These are phyloP conservation scores for Alternaria hordeiaustralica DNA, from an alignment of 2,329 filamentous ascomycete species.

Conservation along the genomic window DNA sequence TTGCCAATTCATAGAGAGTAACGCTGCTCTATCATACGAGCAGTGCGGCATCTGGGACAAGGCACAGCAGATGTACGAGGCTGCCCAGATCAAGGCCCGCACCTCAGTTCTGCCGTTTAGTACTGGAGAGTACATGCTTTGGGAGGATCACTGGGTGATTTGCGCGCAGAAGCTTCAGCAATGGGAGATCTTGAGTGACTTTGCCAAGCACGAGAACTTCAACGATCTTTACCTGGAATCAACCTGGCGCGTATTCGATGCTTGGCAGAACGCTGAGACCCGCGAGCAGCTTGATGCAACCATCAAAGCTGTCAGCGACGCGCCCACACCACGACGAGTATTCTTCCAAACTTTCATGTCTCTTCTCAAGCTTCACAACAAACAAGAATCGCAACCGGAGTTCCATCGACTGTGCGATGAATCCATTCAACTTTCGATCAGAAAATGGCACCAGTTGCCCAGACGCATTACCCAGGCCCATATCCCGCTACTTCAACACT, in stretches of 20 bases:
- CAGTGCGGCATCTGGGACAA: slow-evolving; percentile 99
- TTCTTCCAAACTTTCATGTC: slow-evolving; percentile 99
- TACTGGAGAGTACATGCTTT: slow-evolving; percentile 96
- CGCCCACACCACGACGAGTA: slow-evolving; percentile 87
- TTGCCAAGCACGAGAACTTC: slow-evolving; percentile 98
- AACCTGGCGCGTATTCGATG: slow-evolving; percentile 93
- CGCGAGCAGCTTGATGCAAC: slow-evolving; percentile 89
- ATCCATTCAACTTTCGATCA: slow-evolving; percentile 93
- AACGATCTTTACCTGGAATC: slow-evolving; percentile 95
- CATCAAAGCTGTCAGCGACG: slow-evolving; percentile 97
- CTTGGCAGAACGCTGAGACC: slow-evolving; percentile 86
- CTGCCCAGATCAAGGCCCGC: slow-evolving; percentile 93
- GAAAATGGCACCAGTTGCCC: slow-evolving; percentile 99
- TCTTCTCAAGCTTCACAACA: slow-evolving; percentile 89
- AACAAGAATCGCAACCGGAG: slow-evolving; percentile 78
- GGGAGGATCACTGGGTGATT: slow-evolving; percentile 99
- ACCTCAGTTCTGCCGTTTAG: slow-evolving; percentile 97
- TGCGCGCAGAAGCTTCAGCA: slow-evolving; percentile 98
- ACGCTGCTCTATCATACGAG: slow-evolving; percentile 95
- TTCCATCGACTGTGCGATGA: slow-evolving; percentile 94
- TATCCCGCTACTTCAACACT: slow-evolving; percentile 93
- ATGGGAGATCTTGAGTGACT: slow-evolving; percentile 97
- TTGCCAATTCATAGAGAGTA: slow-evolving; percentile 96
- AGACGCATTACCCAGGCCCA: slow-evolving; percentile 92
- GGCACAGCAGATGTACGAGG: slow-evolving; percentile 95